Percentiles rank a stretch among this genome's conserved stretches.
These are phyloP conservation scores for Jaapia argillacea DNA, from an alignment of 768 basidiomycete genomes.

Conservation along the genomic window DNA sequence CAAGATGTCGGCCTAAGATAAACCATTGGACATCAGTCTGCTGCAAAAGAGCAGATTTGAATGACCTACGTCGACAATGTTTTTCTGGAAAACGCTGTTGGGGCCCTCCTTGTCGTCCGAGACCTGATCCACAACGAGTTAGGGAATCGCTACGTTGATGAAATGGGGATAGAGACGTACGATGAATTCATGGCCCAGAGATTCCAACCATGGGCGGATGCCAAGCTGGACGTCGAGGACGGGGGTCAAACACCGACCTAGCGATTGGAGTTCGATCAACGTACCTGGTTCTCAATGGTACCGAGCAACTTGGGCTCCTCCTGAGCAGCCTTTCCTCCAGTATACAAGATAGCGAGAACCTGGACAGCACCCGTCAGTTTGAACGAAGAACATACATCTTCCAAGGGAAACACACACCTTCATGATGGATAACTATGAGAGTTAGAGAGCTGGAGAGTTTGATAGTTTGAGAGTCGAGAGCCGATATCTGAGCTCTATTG, in stretches of 20 bases:
- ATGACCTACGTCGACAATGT: conserved; percentile 61
- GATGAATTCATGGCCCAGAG: conserved; percentile 66
- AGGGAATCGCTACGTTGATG: no score
- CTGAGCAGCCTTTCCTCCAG: conserved; percentile 52
- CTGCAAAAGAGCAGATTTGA: conserved; percentile 1
- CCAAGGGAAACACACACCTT: neutral
- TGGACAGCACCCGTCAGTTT: conserved; percentile 14
- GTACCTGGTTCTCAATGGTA: conserved; percentile 70
- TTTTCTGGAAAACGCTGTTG: conserved; percentile 73
- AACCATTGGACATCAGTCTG: conserved; percentile 6
- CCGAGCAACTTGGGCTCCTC: conserved; percentile 71
- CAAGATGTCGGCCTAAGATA: conserved; percentile 57
- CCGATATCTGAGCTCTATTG: no score
- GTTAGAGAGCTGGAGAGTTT: neutral
- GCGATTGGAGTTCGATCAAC: conserved; percentile 2
- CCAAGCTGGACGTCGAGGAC: conserved; percentile 46
- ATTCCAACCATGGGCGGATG: conserved; percentile 55
- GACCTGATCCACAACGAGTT: conserved; percentile 31
- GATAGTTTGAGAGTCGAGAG: no score
- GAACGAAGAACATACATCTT: neutral
- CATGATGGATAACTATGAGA: neutral
- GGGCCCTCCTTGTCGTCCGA: conserved; percentile 79
- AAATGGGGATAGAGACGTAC: conserved; percentile 26
- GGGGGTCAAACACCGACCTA: neutral
- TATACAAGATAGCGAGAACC: conserved; percentile 70